Percentiles rank a stretch among this genome's conserved stretches.
These are phyloP conservation scores for Annulohypoxylon stygium DNA, from an alignment of 495 filamentous ascomycete species.

Conservation along the genomic window DNA sequence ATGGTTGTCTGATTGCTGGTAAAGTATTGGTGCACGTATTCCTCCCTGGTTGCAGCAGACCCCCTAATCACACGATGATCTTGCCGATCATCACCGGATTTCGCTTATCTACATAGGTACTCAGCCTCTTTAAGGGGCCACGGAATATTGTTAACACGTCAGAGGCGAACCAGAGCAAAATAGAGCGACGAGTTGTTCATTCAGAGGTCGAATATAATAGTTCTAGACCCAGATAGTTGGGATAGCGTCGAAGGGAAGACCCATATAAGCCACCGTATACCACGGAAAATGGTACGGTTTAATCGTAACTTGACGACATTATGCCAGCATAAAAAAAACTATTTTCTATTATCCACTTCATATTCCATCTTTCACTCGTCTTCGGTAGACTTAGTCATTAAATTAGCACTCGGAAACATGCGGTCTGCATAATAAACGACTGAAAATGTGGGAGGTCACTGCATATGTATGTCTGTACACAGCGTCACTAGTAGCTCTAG, in stretches of 20 bases:
- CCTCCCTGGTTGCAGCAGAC: slow-evolving; percentile 6
- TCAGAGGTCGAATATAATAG: slow-evolving; percentile 3
- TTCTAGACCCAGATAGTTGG: background rate
- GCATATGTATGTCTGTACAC: background rate
- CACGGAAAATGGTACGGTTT: background rate
- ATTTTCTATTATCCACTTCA: background rate
- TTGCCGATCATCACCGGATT: slow-evolving; percentile 9
- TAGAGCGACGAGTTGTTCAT: background rate
- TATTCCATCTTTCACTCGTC: background rate
- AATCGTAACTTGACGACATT: background rate
- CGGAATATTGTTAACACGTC: background rate
- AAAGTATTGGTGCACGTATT: slow-evolving; percentile 16
- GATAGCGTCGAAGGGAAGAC: slow-evolving; percentile 4
- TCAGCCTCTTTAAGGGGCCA: slow-evolving; percentile 13
- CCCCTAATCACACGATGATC: slow-evolving; percentile 18
- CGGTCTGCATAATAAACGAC: slow-evolving; percentile 2
- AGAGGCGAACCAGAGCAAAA: background rate
- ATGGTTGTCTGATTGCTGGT: slow-evolving; percentile 13
- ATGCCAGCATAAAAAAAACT: background rate
- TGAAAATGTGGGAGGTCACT: background rate
- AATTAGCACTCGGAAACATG: slow-evolving; percentile 3
- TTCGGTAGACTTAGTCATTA: slow-evolving; percentile 17
- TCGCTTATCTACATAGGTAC: slow-evolving; percentile 10
- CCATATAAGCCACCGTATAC: background rate
- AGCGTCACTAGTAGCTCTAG: background rate